Conservation (phyloP, 306 rosid genomes). For the Quillaja saponaria region DNA sequence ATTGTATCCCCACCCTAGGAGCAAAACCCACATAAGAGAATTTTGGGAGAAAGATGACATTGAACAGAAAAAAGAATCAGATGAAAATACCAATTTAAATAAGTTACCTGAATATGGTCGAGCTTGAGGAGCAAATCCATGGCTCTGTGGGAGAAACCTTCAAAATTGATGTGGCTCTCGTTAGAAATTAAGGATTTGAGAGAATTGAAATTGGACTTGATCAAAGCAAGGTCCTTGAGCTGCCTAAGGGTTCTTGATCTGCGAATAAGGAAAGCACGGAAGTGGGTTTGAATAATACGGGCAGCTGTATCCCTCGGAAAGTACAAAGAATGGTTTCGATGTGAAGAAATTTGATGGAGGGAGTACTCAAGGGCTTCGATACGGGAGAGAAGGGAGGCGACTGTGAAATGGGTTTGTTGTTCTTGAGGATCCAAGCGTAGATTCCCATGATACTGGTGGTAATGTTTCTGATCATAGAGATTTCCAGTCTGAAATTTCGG, state of each 20-base stretch:
- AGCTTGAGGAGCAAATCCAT: conserved; percentile 70
- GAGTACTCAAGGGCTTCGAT: conserved; percentile 88
- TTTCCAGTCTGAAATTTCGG: conserved; percentile 25
- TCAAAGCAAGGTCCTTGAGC: conserved; percentile 73
- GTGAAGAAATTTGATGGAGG: conserved; percentile 40
- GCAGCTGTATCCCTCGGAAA: conserved; percentile 77
- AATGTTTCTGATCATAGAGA: conserved; percentile 27
- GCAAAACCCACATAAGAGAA: background rate
- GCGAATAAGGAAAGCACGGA: conserved; percentile 82
- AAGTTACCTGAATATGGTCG: conserved; percentile 69
- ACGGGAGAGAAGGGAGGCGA: conserved; percentile 63
- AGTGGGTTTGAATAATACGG: conserved; percentile 72
- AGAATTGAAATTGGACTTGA: conserved; percentile 59
- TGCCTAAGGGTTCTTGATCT: conserved; percentile 78
- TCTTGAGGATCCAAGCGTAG: conserved; percentile 28
- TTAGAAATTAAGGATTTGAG: conserved; percentile 56
- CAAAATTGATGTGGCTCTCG: conserved; percentile 44
- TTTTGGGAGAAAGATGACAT: background rate
- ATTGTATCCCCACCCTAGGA: conserved; percentile 61
- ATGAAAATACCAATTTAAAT: background rate
- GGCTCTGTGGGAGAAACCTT: conserved; percentile 51
- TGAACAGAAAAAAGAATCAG: background rate
- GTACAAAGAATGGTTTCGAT: conserved; percentile 10
- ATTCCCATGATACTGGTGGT: conserved; percentile 6
- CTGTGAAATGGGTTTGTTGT: conserved; percentile 23